These are phyloP conservation scores for Malus hybrid DNA, from an alignment of 331 rosid genomes.

Conservation along the genomic window DNA sequence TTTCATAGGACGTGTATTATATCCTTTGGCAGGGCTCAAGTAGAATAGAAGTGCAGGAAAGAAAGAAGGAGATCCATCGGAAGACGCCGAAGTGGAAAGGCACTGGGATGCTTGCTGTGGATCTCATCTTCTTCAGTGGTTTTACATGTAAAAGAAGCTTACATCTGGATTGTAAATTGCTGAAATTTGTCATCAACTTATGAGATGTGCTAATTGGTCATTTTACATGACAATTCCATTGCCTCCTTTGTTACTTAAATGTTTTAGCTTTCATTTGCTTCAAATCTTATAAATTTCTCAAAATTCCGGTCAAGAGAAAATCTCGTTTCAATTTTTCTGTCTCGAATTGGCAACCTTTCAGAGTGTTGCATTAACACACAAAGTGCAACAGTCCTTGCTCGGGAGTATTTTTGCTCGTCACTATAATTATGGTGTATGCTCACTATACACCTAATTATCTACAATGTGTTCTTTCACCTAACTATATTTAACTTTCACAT, in stretches of 20 bases:
- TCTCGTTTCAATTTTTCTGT: too few species aligned
- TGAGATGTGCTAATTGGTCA: conserved; percentile 29
- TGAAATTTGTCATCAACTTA: conserved; percentile 7
- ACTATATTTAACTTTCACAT: too few species aligned
- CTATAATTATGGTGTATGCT: too few species aligned
- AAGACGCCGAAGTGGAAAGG: conserved; percentile 17
- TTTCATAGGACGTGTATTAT: background rate
- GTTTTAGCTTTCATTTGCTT: background rate
- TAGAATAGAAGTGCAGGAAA: conserved; percentile 11
- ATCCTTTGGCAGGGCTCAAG: conserved; percentile 15
- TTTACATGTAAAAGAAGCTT: conserved; percentile 25
- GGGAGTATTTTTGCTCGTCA: too few species aligned
- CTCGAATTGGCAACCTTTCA: too few species aligned
- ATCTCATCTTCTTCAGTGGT: background rate
- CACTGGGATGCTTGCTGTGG: conserved; percentile 17
- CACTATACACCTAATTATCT: too few species aligned
- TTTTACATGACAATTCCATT: conserved; percentile 20
- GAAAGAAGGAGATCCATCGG: conserved; percentile 10
- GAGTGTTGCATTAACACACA: too few species aligned
- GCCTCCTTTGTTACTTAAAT: background rate
- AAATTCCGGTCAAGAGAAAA: too few species aligned
- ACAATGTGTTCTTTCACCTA: too few species aligned
- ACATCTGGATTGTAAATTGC: conserved; percentile 23
- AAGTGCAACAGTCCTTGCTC: too few species aligned
- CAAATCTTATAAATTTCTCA: background rate